A percentile compares a stretch with the other conserved stretches of the same genome.
Conservation (phyloP, 306 rosid genomes). For the Rosa multiflora region DNA sequence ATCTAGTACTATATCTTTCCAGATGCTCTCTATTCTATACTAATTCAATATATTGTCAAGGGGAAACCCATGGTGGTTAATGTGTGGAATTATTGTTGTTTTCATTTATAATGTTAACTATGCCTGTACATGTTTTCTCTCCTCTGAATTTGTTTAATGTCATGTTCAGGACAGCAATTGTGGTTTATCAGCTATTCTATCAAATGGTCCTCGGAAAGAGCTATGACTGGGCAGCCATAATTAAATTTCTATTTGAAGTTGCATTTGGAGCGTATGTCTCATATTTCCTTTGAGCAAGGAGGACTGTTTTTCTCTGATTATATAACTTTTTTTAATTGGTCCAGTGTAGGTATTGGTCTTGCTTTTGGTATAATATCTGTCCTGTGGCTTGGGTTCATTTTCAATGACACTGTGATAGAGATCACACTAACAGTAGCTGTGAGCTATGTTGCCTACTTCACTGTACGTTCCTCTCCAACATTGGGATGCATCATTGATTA, state of each 20-base stretch:
- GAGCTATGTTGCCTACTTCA: constrained; percentile 86
- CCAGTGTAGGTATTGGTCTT: constrained; percentile 94
- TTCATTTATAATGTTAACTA: neutral
- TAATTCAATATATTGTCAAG: neutral
- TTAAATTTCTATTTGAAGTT: constrained; percentile 68
- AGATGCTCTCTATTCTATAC: neutral
- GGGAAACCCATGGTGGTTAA: neutral
- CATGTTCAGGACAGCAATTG: constrained; percentile 84
- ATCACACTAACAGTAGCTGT: constrained; percentile 84
- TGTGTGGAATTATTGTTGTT: neutral
- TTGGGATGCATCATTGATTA: constrained; percentile 18
- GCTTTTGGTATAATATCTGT: constrained; percentile 88
- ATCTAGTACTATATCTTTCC: neutral
- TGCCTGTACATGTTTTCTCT: constrained; percentile 20
- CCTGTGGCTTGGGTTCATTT: constrained; percentile 88
- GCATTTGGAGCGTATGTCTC: constrained; percentile 90
- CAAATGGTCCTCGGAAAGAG: constrained; percentile 91
- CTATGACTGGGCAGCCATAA: constrained; percentile 60
- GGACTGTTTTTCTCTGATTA: constrained; percentile 22
- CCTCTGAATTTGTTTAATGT: constrained; percentile 30
- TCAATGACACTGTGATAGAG: constrained; percentile 94
- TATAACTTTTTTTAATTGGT: constrained; percentile 32
- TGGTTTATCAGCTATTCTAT: constrained; percentile 87
- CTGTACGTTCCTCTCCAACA: constrained; percentile 59
- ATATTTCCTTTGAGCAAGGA: constrained; percentile 29